Conservation (phyloP, 257 asterid genomes). For the Lithospermum erythrorhizon region DNA sequence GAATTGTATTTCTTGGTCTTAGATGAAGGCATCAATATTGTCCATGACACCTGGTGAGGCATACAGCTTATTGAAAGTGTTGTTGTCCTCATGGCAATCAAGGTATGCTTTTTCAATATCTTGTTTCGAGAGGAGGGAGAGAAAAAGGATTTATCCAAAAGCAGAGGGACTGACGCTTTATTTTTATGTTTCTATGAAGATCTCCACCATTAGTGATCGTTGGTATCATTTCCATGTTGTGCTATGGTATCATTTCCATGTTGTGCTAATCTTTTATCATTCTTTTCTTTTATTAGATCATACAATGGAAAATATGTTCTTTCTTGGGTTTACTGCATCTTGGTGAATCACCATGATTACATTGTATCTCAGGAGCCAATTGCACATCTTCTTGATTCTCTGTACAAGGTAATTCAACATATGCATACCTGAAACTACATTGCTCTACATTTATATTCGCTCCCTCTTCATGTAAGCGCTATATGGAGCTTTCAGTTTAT, state of each 20-base stretch:
- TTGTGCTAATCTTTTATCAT: conserved; percentile 2
- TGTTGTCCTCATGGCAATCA: conserved; percentile 62
- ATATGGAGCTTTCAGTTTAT: not conserved
- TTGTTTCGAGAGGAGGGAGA: not conserved
- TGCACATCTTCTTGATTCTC: conserved; percentile 47
- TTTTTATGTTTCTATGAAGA: not conserved
- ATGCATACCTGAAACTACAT: not conserved
- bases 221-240: not conserved
- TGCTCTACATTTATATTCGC: not conserved
- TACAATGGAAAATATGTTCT: conserved; percentile 44
- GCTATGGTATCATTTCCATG: not conserved
- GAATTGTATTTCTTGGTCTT: conserved; percentile 4
- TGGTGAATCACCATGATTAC: conserved; percentile 51
- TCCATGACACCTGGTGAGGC: conserved; percentile 61
- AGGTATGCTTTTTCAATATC: conserved; percentile 36
- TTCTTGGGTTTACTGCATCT: conserved; percentile 69
- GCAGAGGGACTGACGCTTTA: too few relatives aligned
- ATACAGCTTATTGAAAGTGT: conserved; percentile 38
- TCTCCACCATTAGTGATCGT: not conserved
- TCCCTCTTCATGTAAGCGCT: not conserved
- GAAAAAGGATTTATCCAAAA: not conserved
- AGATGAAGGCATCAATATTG: conserved; percentile 52
- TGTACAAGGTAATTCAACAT: conserved; percentile 51
- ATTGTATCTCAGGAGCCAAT: conserved; percentile 50
- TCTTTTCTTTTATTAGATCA: conserved; percentile 36